Base-by-base conservation (phyloP, 176 grass and related monocot genomes). In the Ensete glaucum region DNA sequence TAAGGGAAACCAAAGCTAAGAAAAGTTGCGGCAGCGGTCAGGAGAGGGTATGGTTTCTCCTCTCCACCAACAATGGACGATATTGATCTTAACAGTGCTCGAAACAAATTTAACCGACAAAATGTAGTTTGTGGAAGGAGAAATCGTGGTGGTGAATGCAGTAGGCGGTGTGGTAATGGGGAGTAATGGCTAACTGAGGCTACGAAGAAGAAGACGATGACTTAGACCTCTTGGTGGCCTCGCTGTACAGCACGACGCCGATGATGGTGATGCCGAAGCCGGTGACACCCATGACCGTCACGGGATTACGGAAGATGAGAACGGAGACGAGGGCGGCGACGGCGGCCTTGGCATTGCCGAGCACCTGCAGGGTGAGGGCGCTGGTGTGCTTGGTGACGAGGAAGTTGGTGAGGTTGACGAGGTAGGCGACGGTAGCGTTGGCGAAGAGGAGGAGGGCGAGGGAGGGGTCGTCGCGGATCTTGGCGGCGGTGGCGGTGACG, bases 351-450 rank as follows among this genome's bases (percentile, higher is more conserved):
- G 72, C 72, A 11, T 74, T 74, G 53, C 72, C 72, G 22, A 74
- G 72, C 23, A 74, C 72, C 53, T 74, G 72, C 22, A 74, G 53
- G 13, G 72, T 74, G 52, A 74, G 72, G 4, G 72, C 72, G 72
- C 72, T 74, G 11, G 72, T 74, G 72, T 74, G 72, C 24, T 74
- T 74, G 20, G 72, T 74, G 53, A 74, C 72, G 24, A 74, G 72
- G 53, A 74, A 74, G 53, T 74, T 74, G 53, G 72, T 74, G 72
- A 74, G 72, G 52, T 74, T 74, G 53, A 74, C 72, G 24, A 74
- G 72, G 72, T 74, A 74, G 72, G 72, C 72, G 22, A 74, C 23
- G 72, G 72, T 74, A 53, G 72, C 72, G 53, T 74, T 74, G 72
- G 53, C 72, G 14, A 56, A 58, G 72, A 74, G 72, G 53, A 74